These are phyloP conservation scores for Colletotrichum sp. DNA, from an alignment of 2,329 filamentous ascomycete genomes.

Conservation along the genomic window DNA sequence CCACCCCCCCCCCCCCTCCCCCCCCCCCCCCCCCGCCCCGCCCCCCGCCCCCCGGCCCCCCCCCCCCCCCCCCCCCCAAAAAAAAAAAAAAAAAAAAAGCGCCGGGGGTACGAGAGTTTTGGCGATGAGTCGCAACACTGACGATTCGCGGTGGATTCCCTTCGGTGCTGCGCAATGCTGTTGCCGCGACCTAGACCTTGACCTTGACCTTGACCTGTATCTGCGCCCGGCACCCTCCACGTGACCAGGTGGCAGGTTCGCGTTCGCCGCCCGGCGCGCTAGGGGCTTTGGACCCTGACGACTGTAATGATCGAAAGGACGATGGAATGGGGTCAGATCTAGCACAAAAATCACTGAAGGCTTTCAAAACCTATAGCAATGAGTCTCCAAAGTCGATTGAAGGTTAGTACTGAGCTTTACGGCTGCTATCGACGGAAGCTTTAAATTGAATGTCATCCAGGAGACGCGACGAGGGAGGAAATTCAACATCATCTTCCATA, in stretches of 20 bases:
- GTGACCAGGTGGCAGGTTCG: not conserved
- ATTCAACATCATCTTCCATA: not conserved
- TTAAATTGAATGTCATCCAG: not conserved
- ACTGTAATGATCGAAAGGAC: not conserved
- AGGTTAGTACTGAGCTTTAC: not conserved
- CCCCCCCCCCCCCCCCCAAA: too few relatives aligned
- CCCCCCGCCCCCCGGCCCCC: too few relatives aligned
- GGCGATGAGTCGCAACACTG: constrained; percentile 3
- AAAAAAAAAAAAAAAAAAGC: not conserved
- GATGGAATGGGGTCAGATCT: not conserved
- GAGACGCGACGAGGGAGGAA: constrained; percentile 15
- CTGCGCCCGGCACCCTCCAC: not conserved
- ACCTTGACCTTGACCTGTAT: not conserved
- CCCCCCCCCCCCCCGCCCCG: too few relatives aligned
- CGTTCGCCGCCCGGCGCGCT: not conserved
- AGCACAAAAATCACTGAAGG: not conserved
- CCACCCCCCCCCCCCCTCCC: too few relatives aligned
- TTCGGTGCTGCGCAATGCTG: not conserved
- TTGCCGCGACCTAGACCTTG: not conserved
- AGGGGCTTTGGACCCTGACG: not conserved
- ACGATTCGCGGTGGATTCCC: not conserved
- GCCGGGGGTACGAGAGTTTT: not conserved
- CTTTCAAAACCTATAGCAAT: not conserved
- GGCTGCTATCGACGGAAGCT: not conserved
- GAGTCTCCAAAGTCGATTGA: not conserved